Evolutionary conservation across 108 stramenopile genomes (phyloP).

Genomic region (Pseudonitzschia delicatissima): DNA sequence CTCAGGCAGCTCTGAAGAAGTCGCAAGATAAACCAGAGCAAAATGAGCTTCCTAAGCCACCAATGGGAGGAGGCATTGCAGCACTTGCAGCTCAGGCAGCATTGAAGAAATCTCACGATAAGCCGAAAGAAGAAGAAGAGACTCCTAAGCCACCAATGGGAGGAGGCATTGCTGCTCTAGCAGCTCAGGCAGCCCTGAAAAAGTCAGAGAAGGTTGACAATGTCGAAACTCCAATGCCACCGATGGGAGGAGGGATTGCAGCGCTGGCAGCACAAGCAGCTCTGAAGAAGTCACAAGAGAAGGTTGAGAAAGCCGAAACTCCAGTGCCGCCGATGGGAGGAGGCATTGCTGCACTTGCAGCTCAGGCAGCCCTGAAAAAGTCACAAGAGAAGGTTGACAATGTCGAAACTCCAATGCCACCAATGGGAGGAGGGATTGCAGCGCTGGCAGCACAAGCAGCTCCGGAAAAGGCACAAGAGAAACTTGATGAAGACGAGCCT

Average conservation of each 20-base stretch:
- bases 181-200: slow-evolving; percentile 18
- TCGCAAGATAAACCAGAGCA: background rate
- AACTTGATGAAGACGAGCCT: background rate
- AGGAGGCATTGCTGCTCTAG: slow-evolving; percentile 33
- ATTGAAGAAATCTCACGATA: background rate
- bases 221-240: background rate
- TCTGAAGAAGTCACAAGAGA: background rate
- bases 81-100: slow-evolving; percentile 19
- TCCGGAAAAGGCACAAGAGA: background rate
- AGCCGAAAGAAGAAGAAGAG: background rate
- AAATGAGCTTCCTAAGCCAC: background rate
- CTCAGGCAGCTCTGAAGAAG: slow-evolving; percentile 21
- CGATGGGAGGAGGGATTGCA: slow-evolving; percentile 21
- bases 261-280: slow-evolving; percentile 18
- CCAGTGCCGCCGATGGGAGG: background rate
- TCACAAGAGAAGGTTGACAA: background rate
- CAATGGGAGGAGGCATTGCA: slow-evolving; percentile 12
- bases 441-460: slow-evolving; percentile 21
- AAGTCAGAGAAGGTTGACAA: background rate
- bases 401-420: background rate
- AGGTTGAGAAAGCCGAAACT: background rate
- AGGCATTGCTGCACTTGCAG: slow-evolving; percentile 29
- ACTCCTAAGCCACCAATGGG: background rate
- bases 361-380: slow-evolving; percentile 21
- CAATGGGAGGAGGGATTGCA: slow-evolving; percentile 15